Evolutionary conservation across 2,329 filamentous ascomycete species (phyloP), one percentile per base, ranked within the genome.

Genomic region (Talaromyces albobiverticillius): DNA sequence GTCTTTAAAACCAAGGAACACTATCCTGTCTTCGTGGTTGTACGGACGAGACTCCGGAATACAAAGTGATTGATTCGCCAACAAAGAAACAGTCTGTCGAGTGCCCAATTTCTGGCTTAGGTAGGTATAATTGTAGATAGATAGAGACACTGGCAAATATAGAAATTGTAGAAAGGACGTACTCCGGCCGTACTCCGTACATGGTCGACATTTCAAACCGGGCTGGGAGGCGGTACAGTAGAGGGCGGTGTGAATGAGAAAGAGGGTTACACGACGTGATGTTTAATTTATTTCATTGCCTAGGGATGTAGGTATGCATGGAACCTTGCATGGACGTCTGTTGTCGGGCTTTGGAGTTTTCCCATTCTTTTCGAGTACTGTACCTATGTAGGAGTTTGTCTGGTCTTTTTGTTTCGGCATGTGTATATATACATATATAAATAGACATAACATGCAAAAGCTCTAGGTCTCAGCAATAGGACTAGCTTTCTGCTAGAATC

Each of bases 191-290:
- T 13, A 18, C 16, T 18, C 4, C 10, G 16, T 41, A 25, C 14
- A 41, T 18, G 32, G 25, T 31, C 13, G 43, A 14, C 31, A 55
- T 55, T 55, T 55, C 42, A 48, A 51, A 34, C 26, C 47, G 53
- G 53, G 26, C 53, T 51, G 53, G 23, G 23, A 29, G 42, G 34
- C 46, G 36, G 47, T 50, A 8, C 18, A 43, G 14, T 50, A 8
- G 26, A 43, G 14, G 29, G 47, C 47, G 47, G 47, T 53, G 40
- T 38, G 23, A 53, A 18, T 16, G 25, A 29, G 16, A 9, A 46
- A n/a, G 18, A 25, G 36, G 29, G 45, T 43, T 29, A 34, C 26
- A 49, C 13, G 25, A 32, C 18, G 25, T 16, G 25, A 32, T 20
- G 23, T 49, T 36, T 38, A 14, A 7, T 53, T 20, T 34, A 47